Evolutionary conservation across 441 rosid species (phyloP).

Genomic region (Pelargonium fulgidum): DNA sequence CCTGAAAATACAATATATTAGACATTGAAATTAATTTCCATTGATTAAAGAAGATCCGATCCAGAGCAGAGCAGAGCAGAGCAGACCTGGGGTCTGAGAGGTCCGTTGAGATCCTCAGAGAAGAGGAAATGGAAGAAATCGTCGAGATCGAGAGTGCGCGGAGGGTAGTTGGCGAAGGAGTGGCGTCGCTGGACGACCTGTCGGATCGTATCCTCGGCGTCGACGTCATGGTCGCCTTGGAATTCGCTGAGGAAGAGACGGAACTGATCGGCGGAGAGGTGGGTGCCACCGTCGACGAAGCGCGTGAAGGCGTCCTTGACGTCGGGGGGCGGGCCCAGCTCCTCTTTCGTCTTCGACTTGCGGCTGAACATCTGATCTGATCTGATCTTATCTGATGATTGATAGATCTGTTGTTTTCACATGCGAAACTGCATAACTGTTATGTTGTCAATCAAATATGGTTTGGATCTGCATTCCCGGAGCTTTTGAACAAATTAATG

Average conservation of each 20-base stretch:
- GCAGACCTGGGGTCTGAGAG: slow-evolving; percentile 31
- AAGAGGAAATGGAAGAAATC: slow-evolving; percentile 52
- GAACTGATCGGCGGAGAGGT: slow-evolving; percentile 37
- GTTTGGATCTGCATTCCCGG: too few species aligned
- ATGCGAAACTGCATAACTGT: too few species aligned
- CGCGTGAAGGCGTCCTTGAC: slow-evolving; percentile 34
- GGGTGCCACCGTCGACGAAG: slow-evolving; percentile 30
- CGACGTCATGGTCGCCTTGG: slow-evolving; percentile 19
- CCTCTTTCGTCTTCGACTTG: slow-evolving; percentile 46
- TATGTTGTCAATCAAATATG: too few species aligned
- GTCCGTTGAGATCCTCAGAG: slow-evolving; percentile 46
- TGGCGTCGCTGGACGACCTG: slow-evolving; percentile 34
- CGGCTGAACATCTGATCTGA: slow-evolving; percentile 38
- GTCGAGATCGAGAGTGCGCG: slow-evolving; percentile 33
- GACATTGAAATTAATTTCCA: too few species aligned
- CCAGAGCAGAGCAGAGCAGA: too few species aligned
- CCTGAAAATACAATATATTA: slow-evolving; percentile 31
- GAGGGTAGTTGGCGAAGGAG: slow-evolving; percentile 28
- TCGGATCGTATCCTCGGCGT: slow-evolving; percentile 39
- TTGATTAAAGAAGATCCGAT: not conserved
- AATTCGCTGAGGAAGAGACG: slow-evolving; percentile 39
- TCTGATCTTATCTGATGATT: too few species aligned
- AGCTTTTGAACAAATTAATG: too few species aligned
- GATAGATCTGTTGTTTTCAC: too few species aligned
- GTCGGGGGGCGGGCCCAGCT: slow-evolving; percentile 51